Conservation (phyloP, 306 rosid genomes). For the Castanea crenata region DNA sequence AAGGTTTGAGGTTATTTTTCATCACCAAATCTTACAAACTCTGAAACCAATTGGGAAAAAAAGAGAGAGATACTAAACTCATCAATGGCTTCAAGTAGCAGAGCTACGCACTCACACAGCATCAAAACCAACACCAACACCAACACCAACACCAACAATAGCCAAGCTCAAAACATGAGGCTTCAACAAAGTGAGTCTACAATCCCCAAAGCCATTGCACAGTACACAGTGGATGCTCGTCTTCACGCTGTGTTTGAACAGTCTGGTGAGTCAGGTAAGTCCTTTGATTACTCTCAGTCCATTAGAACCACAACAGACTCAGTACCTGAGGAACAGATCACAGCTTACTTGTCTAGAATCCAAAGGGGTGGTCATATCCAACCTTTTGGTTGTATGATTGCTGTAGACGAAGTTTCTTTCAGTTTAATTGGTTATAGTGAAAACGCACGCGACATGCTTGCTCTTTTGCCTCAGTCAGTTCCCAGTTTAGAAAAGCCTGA, state of each 20-base stretch:
- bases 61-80: neutral
- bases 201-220: conserved; percentile 79
- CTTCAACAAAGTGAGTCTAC: conserved; percentile 38
- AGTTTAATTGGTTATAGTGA: conserved; percentile 63
- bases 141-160: neutral
- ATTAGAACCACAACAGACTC: conserved; percentile 36
- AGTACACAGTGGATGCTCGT: conserved; percentile 89
- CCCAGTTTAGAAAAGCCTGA: conserved; percentile 53
- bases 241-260: conserved; percentile 91
- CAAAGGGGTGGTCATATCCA: conserved; percentile 91
- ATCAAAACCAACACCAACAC: neutral
- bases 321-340: conserved; percentile 69
- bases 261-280: conserved; percentile 73
- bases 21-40: no score
- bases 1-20: no score
- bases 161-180: conserved; percentile 28
- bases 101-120: conserved; percentile 19
- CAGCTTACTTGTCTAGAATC: conserved; percentile 65
- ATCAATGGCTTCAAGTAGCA: conserved; percentile 45
- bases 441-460: conserved; percentile 81
- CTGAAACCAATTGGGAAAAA: no score
- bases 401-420: conserved; percentile 59
- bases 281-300: conserved; percentile 63
- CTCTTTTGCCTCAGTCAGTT: conserved; percentile 68
- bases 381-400: conserved; percentile 83